Evolutionary conservation across 129 eudicot species (phyloP).

Genomic region (Artemisia annua): DNA sequence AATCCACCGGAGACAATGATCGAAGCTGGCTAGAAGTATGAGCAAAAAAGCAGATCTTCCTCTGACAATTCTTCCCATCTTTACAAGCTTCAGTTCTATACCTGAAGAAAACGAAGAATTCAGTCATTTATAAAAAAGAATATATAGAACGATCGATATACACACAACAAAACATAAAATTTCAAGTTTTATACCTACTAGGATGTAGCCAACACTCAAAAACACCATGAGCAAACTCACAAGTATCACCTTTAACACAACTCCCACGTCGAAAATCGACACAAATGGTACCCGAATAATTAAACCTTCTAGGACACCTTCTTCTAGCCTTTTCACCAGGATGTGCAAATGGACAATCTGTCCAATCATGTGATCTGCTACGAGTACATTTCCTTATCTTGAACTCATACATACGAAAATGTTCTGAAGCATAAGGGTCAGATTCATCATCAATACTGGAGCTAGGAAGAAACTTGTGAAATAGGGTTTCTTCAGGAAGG

Average conservation of each 20-base stretch:
- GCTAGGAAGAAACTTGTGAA: constrained; percentile 60
- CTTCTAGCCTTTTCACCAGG: constrained; percentile 89
- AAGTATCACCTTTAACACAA: constrained; percentile 63
- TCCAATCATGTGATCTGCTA: constrained; percentile 85
- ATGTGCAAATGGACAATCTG: constrained; percentile 86
- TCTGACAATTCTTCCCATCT: constrained; percentile 68
- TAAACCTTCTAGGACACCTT: constrained; percentile 64
- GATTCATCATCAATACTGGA: constrained; percentile 37
- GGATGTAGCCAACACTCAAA: constrained; percentile 94
- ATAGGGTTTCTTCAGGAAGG: constrained; percentile 36
- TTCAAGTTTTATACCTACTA: no score
- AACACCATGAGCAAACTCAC: constrained; percentile 83
- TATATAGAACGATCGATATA: no score
- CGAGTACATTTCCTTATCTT: constrained; percentile 78
- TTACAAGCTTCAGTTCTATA: constrained; percentile 79
- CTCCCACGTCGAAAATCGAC: constrained; percentile 62
- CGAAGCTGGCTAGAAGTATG: constrained; percentile 72
- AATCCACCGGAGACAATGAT: constrained; percentile 27
- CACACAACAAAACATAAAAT: no score
- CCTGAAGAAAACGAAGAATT: no score
- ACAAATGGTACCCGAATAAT: constrained; percentile 61
- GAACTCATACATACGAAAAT: constrained; percentile 79
- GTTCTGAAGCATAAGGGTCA: constrained; percentile 64
- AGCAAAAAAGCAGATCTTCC: constrained; percentile 83
- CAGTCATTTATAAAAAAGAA: no score